These are phyloP conservation scores for Ophiostoma novo-ulmi DNA, from an alignment of 2,329 filamentous ascomycete species.

Conservation along the genomic window DNA sequence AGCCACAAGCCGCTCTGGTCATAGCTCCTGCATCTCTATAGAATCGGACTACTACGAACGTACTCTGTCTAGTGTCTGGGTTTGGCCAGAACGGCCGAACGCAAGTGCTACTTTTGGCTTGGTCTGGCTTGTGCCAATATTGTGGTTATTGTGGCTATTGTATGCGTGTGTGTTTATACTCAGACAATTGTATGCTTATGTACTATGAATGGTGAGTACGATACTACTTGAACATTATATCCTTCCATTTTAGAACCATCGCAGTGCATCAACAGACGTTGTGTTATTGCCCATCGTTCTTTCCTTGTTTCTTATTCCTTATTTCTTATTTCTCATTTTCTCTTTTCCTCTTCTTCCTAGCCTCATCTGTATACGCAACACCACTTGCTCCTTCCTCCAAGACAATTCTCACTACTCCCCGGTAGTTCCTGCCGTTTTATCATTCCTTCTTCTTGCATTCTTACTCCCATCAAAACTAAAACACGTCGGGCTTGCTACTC, in stretches of 20 bases:
- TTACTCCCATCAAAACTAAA: not conserved
- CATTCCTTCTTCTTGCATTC: not conserved
- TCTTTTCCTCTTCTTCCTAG: not conserved
- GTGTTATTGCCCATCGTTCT: not conserved
- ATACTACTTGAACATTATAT: not conserved
- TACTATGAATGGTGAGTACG: not conserved
- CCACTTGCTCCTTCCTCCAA: not conserved
- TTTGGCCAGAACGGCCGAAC: constrained; percentile 9
- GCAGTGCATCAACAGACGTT: not conserved
- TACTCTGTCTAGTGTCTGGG: not conserved
- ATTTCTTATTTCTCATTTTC: not conserved
- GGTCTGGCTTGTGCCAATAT: constrained; percentile 2
- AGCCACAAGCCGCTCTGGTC: not conserved
- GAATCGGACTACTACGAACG: not conserved
- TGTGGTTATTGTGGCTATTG: not conserved
- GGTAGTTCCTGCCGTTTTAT: not conserved
- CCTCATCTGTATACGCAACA: not conserved
- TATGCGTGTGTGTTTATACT: not conserved
- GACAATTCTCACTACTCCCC: not conserved
- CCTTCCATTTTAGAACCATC: not conserved
- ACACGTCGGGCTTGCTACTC: constrained; percentile 19
- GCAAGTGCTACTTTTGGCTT: constrained; percentile 6
- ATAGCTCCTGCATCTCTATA: not conserved
- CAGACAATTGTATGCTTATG: not conserved
- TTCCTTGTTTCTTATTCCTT: not conserved